These are phyloP conservation scores for Termitomyces sp. DNA, from an alignment of 1,284 basidiomycete species.

Conservation along the genomic window DNA sequence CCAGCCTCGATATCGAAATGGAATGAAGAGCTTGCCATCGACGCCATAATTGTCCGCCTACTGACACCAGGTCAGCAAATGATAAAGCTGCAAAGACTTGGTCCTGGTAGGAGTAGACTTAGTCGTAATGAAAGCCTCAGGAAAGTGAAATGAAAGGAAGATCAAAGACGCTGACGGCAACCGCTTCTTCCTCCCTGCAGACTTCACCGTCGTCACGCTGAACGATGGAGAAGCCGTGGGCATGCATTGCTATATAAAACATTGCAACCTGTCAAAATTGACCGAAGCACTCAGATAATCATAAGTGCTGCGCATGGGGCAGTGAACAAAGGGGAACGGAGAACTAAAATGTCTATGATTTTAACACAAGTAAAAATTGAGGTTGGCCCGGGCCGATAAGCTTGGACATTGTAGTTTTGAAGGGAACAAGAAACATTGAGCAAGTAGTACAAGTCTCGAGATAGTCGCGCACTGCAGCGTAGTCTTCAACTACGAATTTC, in stretches of 20 bases:
- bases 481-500: neutral
- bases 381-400: too few species aligned
- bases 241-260: constrained; percentile 5
- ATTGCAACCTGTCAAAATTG: neutral
- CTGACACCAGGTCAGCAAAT: constrained; percentile 16
- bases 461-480: neutral
- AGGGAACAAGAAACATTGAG: neutral
- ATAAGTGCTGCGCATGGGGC: neutral
- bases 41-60: constrained; percentile 16
- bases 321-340: neutral
- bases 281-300: neutral
- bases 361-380: neutral
- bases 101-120: constrained; percentile 18
- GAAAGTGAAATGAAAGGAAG: constrained; percentile 2
- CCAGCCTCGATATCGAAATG: constrained; percentile 8
- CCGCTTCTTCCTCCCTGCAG: neutral
- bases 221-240: constrained; percentile 14
- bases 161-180: neutral
- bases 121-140: constrained; percentile 7
- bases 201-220: constrained; percentile 10
- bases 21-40: constrained; percentile 13
- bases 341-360: neutral
- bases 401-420: neutral
- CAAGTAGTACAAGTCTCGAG: neutral
- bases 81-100: constrained; percentile 10